phyloP scores from a whole-genome alignment of 2,329 filamentous ascomycete species.

The Pestalotiopsis sp. region DNA sequence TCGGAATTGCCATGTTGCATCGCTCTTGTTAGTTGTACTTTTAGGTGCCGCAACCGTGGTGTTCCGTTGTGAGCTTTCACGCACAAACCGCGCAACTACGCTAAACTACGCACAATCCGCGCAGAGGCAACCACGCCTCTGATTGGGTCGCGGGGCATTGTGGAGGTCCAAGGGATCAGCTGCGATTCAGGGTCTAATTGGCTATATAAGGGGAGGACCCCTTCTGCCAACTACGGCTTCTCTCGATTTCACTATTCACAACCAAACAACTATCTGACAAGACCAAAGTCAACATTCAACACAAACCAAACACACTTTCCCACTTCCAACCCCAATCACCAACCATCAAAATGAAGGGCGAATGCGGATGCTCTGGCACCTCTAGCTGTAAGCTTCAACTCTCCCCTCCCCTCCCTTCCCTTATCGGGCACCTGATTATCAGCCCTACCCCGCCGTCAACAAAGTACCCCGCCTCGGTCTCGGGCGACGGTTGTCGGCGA shows the following conservation, averaged over 20 bases:
- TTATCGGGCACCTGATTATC: conserved; percentile 9
- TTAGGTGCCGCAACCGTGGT: background rate
- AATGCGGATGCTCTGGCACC: conserved; percentile 39
- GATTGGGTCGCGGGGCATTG: conserved; percentile 1
- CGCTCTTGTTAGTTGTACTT: background rate
- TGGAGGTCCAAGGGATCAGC: conserved; percentile 6
- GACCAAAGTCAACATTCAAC: background rate
- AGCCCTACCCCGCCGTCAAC: conserved; percentile 13
- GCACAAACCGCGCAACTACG: conserved; percentile 2
- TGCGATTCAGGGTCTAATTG: conserved; percentile 4
- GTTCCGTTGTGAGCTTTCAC: background rate
- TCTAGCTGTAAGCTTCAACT: conserved; percentile 33
- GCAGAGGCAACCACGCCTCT: background rate
- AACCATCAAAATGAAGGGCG: conserved; percentile 36
- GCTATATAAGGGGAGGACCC: conserved; percentile 18
- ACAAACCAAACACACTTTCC: background rate
- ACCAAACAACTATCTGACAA: background rate
- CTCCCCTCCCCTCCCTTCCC: background rate
- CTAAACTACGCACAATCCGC: background rate
- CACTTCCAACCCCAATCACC: conserved; percentile 1
- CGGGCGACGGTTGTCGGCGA: background rate
- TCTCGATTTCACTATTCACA: background rate
- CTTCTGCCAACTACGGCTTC: background rate
- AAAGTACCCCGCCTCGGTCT: conserved; percentile 6
- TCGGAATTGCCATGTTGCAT: background rate